Percentiles rank a stretch among this genome's conserved stretches.
These are phyloP conservation scores for Pedinophyceae sp. DNA, from an alignment of 139 green algal genomes.

Conservation along the genomic window DNA sequence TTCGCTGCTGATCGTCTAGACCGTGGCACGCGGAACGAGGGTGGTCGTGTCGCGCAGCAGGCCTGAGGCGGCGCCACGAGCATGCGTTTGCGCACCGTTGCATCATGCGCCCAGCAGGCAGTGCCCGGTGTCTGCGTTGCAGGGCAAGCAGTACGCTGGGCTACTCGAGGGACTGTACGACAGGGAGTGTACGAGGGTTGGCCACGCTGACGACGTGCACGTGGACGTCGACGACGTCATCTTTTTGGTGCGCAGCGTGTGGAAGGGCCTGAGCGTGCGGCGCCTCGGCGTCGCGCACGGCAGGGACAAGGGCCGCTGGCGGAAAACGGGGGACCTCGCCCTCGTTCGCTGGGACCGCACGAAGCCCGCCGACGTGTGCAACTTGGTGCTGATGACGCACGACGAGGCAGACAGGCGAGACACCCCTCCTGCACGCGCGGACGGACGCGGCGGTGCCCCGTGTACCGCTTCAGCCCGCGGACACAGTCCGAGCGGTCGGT, in stretches of 20 bases:
- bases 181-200: conserved; percentile 43
- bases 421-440: too few species aligned
- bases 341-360: conserved; percentile 48
- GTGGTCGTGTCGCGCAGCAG: not conserved
- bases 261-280: not conserved
- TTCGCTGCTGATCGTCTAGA: not conserved
- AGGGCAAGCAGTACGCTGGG: conserved; percentile 36
- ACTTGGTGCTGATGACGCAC: conserved; percentile 73
- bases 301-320: conserved; percentile 44
- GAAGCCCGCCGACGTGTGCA: conserved; percentile 48
- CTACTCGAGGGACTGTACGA: conserved; percentile 51
- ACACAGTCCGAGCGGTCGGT: too few species aligned
- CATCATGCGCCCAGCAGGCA: conserved; percentile 1
- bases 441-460: too few species aligned
- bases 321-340: conserved; percentile 39
- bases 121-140: too few species aligned
- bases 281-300: not conserved
- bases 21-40: not conserved
- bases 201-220: conserved; percentile 11
- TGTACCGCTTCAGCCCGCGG: too few species aligned
- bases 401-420: conserved; percentile 64
- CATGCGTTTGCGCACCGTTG: too few species aligned
- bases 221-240: conserved; percentile 37
- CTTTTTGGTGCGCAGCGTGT: too few species aligned
- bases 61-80: too few species aligned